Base-by-base conservation (phyloP, 2,329 filamentous ascomycete genomes). In the Penicillium psychrosexuale region DNA sequence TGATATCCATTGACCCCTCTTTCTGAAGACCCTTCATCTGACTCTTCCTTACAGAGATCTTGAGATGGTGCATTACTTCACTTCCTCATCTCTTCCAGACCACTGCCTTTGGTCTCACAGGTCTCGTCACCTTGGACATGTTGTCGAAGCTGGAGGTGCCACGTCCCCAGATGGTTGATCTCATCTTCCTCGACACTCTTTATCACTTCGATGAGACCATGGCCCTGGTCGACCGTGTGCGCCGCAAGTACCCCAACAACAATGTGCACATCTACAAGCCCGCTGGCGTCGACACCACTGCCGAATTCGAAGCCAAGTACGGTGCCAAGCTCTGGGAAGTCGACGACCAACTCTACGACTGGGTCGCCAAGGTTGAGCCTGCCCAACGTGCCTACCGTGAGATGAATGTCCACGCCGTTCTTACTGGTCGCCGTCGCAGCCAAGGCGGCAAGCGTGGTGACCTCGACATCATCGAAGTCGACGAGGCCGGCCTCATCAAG, bases 291-390 rank as follows among this genome's bases (percentile, higher is more conserved):
- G 82, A 88, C 53, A 91, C 82, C 0, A 81, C 83, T 17, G 83
- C 83, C 48, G 87, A 96, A 61, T 97, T 99, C 69, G 88, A 91
- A 72, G 79, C 82, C 58, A 87, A 85, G 67, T 91, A 97, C 70
- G 94, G 94, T 68, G 80, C 87, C 70, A 84, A 85, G 62, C 79
- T 97, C 45, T 99, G 92, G 86, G 89, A 96, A 72, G 84, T 80
- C 31, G 88, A 94, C 61, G 83, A 91, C 47, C 90, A 97, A 69
- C 83, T 93, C 68, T 99, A 99, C 77, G 94, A 99, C 81, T 97
- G 90, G 82, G 82, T 94, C 60, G 94, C 92, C 77, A 99, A 99
- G 80, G 94, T 99, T 46, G 94, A 99, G 80, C 94, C 94, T 15
- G 90, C 92, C 52, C 87, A 96, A 77, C 86, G 94, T 58, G 91